Evolutionary conservation across 2,329 filamentous ascomycete species (phyloP).

Genomic region (Grosmannia huntii): DNA sequence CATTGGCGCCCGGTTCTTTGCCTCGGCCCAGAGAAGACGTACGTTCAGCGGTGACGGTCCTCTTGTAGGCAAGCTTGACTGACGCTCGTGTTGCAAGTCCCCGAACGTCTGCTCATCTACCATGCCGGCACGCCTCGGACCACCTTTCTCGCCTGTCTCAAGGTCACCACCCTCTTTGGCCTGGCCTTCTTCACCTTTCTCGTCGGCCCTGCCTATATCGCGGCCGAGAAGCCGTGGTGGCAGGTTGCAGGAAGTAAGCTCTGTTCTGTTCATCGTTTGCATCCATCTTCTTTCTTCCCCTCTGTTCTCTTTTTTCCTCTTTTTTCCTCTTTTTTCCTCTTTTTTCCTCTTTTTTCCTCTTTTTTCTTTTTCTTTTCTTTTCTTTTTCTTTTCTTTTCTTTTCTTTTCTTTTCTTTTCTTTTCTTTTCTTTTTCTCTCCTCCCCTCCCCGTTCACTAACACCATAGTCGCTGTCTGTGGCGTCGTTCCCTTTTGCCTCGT

Average conservation of each 20-base stretch:
- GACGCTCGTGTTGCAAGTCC: slow-evolving; percentile 21
- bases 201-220: slow-evolving; percentile 45
- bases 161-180: slow-evolving; percentile 57
- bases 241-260: slow-evolving; percentile 25
- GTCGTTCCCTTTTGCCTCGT: slow-evolving; percentile 53
- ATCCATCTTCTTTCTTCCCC: not conserved
- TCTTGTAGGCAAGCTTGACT: slow-evolving; percentile 18
- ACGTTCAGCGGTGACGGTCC: not conserved
- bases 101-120: slow-evolving; percentile 55
- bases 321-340: not conserved
- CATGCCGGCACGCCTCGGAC: slow-evolving; percentile 57
- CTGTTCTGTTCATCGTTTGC: too few species aligned
- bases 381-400: too few species aligned
- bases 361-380: not conserved
- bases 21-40: not conserved
- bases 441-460: not conserved
- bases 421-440: not conserved
- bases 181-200: slow-evolving; percentile 54
- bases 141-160: slow-evolving; percentile 56
- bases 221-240: slow-evolving; percentile 24
- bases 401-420: not conserved
- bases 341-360: not conserved
- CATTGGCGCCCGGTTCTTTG: not conserved
- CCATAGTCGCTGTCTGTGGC: slow-evolving; percentile 43
- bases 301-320: too few species aligned